phyloP scores from a whole-genome alignment of 805 yeast genomes.

The Starmerella apis region DNA sequence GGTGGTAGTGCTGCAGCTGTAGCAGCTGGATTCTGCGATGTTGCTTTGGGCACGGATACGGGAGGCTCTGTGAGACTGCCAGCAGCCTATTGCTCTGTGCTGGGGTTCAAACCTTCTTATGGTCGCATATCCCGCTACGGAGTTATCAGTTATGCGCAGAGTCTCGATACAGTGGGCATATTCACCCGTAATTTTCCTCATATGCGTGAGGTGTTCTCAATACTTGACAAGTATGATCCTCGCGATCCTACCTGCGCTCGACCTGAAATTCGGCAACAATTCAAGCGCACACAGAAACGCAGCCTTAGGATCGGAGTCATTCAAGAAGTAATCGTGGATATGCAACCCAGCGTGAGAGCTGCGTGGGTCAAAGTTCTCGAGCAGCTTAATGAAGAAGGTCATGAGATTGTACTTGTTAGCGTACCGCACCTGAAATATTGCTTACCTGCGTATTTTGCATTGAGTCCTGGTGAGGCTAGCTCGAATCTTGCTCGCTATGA shows the following conservation, averaged over 20 bases:
- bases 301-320: constrained; percentile 60
- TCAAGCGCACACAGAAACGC: neutral
- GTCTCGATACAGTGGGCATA: constrained; percentile 89
- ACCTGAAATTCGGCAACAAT: constrained; percentile 18
- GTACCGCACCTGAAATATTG: constrained; percentile 57
- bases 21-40: constrained; percentile 56
- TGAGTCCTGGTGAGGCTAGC: constrained; percentile 89
- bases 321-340: constrained; percentile 50
- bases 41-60: constrained; percentile 87
- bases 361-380: constrained; percentile 42
- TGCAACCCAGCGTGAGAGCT: constrained; percentile 39
- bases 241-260: constrained; percentile 64
- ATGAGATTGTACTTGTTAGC: constrained; percentile 51
- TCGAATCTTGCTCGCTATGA: constrained; percentile 85
- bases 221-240: constrained; percentile 51
- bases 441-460: constrained; percentile 72
- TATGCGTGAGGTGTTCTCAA: constrained; percentile 41
- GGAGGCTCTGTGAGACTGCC: constrained; percentile 96
- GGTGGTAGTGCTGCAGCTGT: constrained; percentile 96
- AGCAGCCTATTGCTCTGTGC: constrained; percentile 70
- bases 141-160: constrained; percentile 83
- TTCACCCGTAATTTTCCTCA: constrained; percentile 42
- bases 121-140: constrained; percentile 91
- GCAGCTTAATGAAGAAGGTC: constrained; percentile 40
- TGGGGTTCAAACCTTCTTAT: constrained; percentile 89